Evolutionary conservation across 164 flowering plant species (phyloP), one percentile per base, ranked within the genome.

Genomic region (Annona squamosa): DNA sequence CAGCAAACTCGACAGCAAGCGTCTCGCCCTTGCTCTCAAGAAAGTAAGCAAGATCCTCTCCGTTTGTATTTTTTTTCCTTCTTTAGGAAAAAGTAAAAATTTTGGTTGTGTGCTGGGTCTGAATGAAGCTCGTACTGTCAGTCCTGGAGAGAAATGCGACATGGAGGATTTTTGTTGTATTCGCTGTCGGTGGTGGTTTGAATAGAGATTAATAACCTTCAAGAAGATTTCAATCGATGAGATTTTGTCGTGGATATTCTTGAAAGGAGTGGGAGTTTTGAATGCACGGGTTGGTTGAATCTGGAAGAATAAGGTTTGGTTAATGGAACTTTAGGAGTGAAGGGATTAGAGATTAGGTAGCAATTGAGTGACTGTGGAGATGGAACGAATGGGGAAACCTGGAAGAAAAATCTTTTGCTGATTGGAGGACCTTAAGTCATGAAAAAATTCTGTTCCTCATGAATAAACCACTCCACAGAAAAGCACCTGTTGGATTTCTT

Each of bases 11-110:
- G 97, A 94, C 82, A 92, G 89, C 77, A 94, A 92, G 81, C 84
- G 90, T 77, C 79, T 94, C 18, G 99, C 99, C 72, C 97, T 94
- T 68, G 88, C 93, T 19, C 93, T 92, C 43, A 92, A 94, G 71
- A 94, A 88, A 94, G 99, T 88, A 68, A 13, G 56, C 62, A 26
- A 26, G 37, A 2, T 4, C 47, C 13, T 13, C 44, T n/a, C 41
- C 5, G 45, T 68, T n/a, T 18, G 5, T 37, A 44, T 62, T 61
- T 67, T 52, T 52, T 71, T 46, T 18, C 41, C 44, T 45, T 48
- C 18, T 9, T 18, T 46, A 26, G 37, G 37, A 26, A 26, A 26
- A 52, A 16, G 10, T 52, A 9, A 52, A 10, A 2, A 52, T 52
- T 16, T 52, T 10, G 59, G 13, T 16, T 9, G 9, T 16, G 10